Conservation (phyloP, 2,329 filamentous ascomycete genomes). For the Trichoderma aggressivum region DNA sequence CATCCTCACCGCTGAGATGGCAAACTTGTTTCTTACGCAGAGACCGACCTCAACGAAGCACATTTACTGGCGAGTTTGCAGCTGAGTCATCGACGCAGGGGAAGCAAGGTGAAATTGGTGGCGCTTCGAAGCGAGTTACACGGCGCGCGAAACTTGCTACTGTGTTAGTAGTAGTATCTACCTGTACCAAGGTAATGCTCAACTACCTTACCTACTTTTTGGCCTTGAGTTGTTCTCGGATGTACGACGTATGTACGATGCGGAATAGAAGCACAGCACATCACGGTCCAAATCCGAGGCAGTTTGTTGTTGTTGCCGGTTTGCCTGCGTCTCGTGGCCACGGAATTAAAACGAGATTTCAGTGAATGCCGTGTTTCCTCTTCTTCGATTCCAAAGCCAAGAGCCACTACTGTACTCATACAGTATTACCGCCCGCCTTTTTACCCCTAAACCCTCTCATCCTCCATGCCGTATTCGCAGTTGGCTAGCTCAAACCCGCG, state of each 20-base stretch:
- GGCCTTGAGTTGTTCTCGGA: not conserved
- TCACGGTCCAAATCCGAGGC: not conserved
- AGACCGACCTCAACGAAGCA: not conserved
- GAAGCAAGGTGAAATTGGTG: not conserved
- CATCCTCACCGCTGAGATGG: not conserved
- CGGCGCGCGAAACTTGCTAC: not conserved
- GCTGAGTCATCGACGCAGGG: not conserved
- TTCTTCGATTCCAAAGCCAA: not conserved
- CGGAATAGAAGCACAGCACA: not conserved
- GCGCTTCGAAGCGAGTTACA: not conserved
- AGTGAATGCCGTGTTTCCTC: not conserved
- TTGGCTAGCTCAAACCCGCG: not conserved
- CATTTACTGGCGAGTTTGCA: not conserved
- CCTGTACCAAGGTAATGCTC: too few relatives aligned
- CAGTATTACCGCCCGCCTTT: too few relatives aligned
- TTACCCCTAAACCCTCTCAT: not conserved
- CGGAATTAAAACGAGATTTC: not conserved
- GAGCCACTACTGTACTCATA: too few relatives aligned
- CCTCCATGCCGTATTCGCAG: slow-evolving; percentile 10
- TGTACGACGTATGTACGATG: not conserved
- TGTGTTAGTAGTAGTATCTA: too few relatives aligned
- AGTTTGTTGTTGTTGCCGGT: not conserved
- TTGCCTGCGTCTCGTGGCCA: not conserved
- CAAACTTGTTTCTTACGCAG: not conserved
- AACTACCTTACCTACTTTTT: too few relatives aligned